Conservation (phyloP, 1,284 basidiomycete genomes). For the Puccinia horiana region DNA sequence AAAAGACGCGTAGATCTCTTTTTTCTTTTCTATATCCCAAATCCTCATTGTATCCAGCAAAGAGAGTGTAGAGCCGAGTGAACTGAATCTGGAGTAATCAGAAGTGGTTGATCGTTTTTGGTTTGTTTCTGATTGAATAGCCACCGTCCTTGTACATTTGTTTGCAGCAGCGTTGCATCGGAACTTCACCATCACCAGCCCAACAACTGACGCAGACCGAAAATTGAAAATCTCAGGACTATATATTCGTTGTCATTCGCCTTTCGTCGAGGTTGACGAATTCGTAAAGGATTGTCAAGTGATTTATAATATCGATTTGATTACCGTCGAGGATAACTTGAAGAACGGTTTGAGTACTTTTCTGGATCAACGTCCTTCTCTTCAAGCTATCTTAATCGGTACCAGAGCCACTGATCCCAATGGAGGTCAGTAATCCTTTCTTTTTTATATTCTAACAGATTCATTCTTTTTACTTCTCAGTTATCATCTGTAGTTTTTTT, state of each 20-base stretch:
- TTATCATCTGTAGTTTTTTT: neutral
- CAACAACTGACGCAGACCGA: conserved; percentile 55
- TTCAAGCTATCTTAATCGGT: conserved; percentile 83
- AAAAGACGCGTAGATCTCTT: neutral
- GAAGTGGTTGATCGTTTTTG: neutral
- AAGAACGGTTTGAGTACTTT: conserved; percentile 75
- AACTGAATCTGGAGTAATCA: neutral
- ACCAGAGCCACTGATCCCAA: conserved; percentile 86
- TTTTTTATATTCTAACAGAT: neutral
- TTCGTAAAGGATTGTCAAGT: conserved; percentile 73
- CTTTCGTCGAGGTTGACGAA: conserved; percentile 78
- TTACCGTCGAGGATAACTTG: conserved; percentile 78
- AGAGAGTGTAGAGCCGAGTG: no score
- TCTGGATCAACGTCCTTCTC: conserved; percentile 61
- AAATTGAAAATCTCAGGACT: conserved; percentile 68
- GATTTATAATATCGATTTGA: conserved; percentile 78
- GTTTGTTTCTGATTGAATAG: conserved; percentile 61
- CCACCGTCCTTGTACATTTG: conserved; percentile 90
- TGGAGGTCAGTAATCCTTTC: conserved; percentile 62
- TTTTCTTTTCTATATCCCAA: neutral
- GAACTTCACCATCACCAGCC: conserved; percentile 40
- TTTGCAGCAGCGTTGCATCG: conserved; percentile 66
- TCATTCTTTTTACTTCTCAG: neutral
- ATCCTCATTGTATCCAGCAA: no score
- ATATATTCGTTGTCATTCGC: conserved; percentile 86